A percentile compares a stretch with the other conserved stretches of the same genome.
These are phyloP conservation scores for Lentinula aciculospora DNA, from an alignment of 768 basidiomycete species.

Conservation along the genomic window DNA sequence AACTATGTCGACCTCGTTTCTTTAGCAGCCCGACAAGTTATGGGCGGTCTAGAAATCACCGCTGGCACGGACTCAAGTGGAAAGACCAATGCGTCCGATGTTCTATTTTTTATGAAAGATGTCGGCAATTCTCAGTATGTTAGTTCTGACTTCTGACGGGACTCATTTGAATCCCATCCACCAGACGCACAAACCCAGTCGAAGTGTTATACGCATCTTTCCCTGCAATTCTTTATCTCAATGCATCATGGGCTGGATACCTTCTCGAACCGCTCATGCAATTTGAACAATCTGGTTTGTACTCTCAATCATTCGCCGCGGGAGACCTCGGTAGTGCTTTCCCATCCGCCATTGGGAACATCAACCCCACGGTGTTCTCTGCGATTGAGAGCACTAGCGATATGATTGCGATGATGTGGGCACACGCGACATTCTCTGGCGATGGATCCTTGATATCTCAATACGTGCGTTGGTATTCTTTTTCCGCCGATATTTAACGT, in stretches of 20 bases:
- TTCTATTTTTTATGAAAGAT: conserved; percentile 45
- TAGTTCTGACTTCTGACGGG: background rate
- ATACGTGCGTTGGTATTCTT: conserved; percentile 1
- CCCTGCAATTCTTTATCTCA: conserved; percentile 32
- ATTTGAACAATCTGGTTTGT: conserved; percentile 3
- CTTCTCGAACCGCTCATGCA: conserved; percentile 38
- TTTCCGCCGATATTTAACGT: background rate
- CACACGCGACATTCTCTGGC: conserved; percentile 10
- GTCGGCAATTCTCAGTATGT: conserved; percentile 33
- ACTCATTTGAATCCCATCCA: background rate
- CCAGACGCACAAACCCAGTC: conserved; percentile 28
- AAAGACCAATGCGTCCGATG: conserved; percentile 31
- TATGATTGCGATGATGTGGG: conserved; percentile 9
- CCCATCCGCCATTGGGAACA: background rate
- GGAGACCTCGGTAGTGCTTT: conserved; percentile 10
- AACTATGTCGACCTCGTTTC: conserved; percentile 37
- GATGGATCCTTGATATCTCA: conserved; percentile 4
- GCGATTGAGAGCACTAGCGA: background rate
- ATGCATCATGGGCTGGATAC: conserved; percentile 32
- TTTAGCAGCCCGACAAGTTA: conserved; percentile 36
- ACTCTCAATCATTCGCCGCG: conserved; percentile 3
- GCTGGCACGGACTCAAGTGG: conserved; percentile 21
- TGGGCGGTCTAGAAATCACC: conserved; percentile 43
- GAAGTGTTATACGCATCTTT: conserved; percentile 33
- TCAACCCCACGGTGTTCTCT: background rate